A percentile compares a stretch with the other conserved stretches of the same genome.
Evolutionary conservation across 2,329 filamentous ascomycete genomes (phyloP).

Genomic region (Leptographium lundbergii): DNA sequence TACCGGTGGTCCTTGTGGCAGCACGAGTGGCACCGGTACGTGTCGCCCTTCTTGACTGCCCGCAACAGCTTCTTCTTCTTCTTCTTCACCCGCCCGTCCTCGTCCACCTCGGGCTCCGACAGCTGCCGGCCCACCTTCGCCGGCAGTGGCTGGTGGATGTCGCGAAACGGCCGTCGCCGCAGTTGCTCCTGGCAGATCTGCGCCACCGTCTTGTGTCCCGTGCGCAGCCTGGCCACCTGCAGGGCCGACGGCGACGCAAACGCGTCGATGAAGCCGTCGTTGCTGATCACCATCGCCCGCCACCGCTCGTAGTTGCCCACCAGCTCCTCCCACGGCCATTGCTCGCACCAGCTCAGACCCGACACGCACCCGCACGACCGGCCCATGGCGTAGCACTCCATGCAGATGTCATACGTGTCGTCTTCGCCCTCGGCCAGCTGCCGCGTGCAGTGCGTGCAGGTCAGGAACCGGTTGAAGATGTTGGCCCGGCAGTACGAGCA

Average conservation of each 20-base stretch:
- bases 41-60: conserved; percentile 40
- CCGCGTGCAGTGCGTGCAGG: conserved; percentile 73
- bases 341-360: conserved; percentile 78
- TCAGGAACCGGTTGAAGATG: conserved; percentile 94
- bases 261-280: conserved; percentile 54
- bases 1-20: conserved; percentile 67
- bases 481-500: conserved; percentile 94
- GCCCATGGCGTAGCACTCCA: conserved; percentile 98
- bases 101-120: conserved; percentile 44
- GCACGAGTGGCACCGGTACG: conserved; percentile 68
- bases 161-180: conserved; percentile 64
- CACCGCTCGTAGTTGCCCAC: conserved; percentile 69
- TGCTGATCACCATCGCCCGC: conserved; percentile 64
- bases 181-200: conserved; percentile 92
- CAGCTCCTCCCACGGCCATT: conserved; percentile 76
- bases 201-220: conserved; percentile 67
- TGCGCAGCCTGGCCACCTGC: conserved; percentile 51
- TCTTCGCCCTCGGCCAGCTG: conserved; percentile 53
- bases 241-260: conserved; percentile 58
- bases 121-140: conserved; percentile 28
- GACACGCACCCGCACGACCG: conserved; percentile 85
- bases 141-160: conserved; percentile 55
- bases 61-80: conserved; percentile 52
- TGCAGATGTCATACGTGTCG: conserved; percentile 89
- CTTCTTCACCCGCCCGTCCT: conserved; percentile 38